Percentiles rank a stretch among this genome's conserved stretches.
phyloP scores from a whole-genome alignment of 2,329 filamentous ascomycete genomes.

The Tolypocladium cylindrosporum region DNA sequence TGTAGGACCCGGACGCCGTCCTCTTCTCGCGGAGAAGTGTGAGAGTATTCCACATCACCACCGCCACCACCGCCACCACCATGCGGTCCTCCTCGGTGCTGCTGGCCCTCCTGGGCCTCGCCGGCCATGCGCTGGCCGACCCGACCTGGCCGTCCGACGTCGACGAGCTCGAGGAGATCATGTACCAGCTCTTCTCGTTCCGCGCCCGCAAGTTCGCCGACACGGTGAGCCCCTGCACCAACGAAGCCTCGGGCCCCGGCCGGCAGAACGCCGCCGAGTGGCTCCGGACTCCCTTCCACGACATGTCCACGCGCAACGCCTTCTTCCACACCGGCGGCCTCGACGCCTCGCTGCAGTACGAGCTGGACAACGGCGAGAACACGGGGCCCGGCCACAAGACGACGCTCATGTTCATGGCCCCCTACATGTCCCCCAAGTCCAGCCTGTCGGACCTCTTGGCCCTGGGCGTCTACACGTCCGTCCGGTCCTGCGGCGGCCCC shows the following conservation, averaged over 20 bases:
- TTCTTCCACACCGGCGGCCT: constrained; percentile 40
- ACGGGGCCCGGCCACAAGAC: constrained; percentile 43
- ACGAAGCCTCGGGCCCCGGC: constrained; percentile 40
- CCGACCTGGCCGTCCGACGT: constrained; percentile 50
- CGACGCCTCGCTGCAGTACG: constrained; percentile 51
- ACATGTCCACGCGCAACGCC: constrained; percentile 46
- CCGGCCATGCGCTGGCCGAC: constrained; percentile 26
- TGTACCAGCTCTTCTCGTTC: constrained; percentile 48
- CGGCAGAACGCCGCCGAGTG: constrained; percentile 51
- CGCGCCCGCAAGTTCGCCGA: constrained; percentile 44
- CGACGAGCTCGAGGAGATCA: constrained; percentile 55
- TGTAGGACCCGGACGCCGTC: neutral
- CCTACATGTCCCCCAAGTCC: constrained; percentile 39
- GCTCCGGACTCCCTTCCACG: constrained; percentile 52
- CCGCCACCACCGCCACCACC: neutral
- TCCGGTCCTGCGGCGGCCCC: constrained; percentile 49
- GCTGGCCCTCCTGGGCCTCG: constrained; percentile 26
- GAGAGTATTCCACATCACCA: neutral
- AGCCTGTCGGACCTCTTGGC: constrained; percentile 49
- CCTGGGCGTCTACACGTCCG: constrained; percentile 45
- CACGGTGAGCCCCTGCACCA: constrained; percentile 46
- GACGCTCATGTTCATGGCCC: constrained; percentile 42
- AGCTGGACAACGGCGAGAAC: constrained; percentile 45
- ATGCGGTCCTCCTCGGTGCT: constrained; percentile 15
- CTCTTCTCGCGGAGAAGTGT: neutral